Conservation (phyloP, 2,329 filamentous ascomycete species). For the Didymella glomerata region DNA sequence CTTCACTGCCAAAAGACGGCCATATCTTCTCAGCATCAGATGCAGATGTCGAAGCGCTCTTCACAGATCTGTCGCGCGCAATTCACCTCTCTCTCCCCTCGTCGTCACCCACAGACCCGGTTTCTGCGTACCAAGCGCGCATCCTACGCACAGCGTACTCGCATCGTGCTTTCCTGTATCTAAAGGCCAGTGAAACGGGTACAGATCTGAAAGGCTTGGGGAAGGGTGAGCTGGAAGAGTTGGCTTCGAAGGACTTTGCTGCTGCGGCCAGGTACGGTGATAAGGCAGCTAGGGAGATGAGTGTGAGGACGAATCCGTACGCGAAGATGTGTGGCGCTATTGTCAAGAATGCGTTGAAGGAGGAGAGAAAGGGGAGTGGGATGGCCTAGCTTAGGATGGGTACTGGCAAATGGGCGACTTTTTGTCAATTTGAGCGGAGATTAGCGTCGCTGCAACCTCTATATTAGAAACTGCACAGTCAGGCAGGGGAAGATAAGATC, state of each 20-base stretch:
- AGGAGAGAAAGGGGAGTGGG: constrained; percentile 54
- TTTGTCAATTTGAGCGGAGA: neutral
- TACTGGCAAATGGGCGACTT: neutral
- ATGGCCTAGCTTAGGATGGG: constrained; percentile 2
- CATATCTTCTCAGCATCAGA: constrained; percentile 29
- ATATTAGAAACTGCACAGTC: neutral
- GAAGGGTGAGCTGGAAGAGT: constrained; percentile 60
- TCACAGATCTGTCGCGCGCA: constrained; percentile 55
- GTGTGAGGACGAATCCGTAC: constrained; percentile 69
- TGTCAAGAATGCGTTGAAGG: constrained; percentile 66
- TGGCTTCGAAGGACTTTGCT: constrained; percentile 64
- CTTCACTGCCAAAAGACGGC: neutral
- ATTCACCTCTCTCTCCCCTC: constrained; percentile 62
- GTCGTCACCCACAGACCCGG: constrained; percentile 51
- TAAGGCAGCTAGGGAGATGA: constrained; percentile 64
- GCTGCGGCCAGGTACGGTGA: constrained; percentile 65
- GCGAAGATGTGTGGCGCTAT: constrained; percentile 69
- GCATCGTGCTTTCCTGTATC: constrained; percentile 65
- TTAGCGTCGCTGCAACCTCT: neutral
- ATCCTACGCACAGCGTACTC: constrained; percentile 76
- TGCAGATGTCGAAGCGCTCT: constrained; percentile 30
- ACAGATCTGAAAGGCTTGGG: constrained; percentile 45
- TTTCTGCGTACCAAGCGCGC: constrained; percentile 64
- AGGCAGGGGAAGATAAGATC: neutral
- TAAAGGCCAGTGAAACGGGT: constrained; percentile 51